Conservation (phyloP, 495 filamentous ascomycete genomes). For the Mytilinidion resinicola region DNA sequence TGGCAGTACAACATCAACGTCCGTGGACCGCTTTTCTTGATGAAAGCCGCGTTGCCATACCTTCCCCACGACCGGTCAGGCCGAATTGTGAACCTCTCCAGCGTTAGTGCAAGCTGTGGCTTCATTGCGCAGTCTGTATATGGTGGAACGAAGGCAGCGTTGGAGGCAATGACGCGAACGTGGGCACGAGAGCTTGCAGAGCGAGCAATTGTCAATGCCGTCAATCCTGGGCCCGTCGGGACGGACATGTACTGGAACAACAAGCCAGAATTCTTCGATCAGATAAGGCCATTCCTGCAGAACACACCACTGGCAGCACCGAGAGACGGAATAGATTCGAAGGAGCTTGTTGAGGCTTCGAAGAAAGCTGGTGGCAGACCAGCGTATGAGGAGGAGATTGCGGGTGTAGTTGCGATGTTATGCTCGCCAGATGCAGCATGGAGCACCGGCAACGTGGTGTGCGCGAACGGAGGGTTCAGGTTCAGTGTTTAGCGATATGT, state of each 20-base stretch:
- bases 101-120: constrained; percentile 61
- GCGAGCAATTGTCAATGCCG: constrained; percentile 71
- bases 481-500: constrained; percentile 43
- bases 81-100: constrained; percentile 73
- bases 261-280: constrained; percentile 46
- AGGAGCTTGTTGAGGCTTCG: constrained; percentile 53
- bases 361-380: constrained; percentile 62
- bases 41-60: constrained; percentile 61
- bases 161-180: constrained; percentile 88
- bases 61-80: constrained; percentile 69
- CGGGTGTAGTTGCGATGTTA: constrained; percentile 79
- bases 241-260: constrained; percentile 67
- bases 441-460: constrained; percentile 81
- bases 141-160: constrained; percentile 79
- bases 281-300: constrained; percentile 53
- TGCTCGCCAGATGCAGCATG: constrained; percentile 65
- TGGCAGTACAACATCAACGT: constrained; percentile 77
- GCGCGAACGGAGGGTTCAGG: constrained; percentile 80
- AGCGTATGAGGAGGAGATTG: constrained; percentile 70
- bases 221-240: constrained; percentile 83
- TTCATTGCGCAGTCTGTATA: constrained; percentile 71
- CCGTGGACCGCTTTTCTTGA: constrained; percentile 73
- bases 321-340: constrained; percentile 50
- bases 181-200: constrained; percentile 80
- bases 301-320: constrained; percentile 58